Conservation (phyloP, 1,284 basidiomycete species). For the Ustilago crameri region DNA sequence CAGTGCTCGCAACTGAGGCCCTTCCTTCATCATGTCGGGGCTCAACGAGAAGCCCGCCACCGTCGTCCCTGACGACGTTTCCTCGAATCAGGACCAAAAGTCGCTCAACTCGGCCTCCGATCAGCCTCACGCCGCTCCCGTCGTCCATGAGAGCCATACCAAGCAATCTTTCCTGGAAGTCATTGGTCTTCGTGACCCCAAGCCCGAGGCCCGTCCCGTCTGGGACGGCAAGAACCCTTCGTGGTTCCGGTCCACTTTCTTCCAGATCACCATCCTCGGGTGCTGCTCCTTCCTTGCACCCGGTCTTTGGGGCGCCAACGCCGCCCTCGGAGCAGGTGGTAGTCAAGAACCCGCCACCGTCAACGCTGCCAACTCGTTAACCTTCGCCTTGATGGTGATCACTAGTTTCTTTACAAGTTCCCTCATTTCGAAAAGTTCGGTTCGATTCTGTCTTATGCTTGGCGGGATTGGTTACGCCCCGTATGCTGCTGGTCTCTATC, state of each 20-base stretch:
- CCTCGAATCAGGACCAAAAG: slow-evolving; percentile 24
- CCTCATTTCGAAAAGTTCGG: slow-evolving; percentile 56
- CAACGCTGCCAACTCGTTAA: slow-evolving; percentile 68
- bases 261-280: slow-evolving; percentile 66
- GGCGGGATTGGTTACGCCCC: slow-evolving; percentile 65
- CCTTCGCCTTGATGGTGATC: slow-evolving; percentile 68
- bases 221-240: slow-evolving; percentile 35
- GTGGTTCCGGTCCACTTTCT: slow-evolving; percentile 56
- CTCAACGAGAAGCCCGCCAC: slow-evolving; percentile 3
- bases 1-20: too few relatives aligned
- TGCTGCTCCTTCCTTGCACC: slow-evolving; percentile 67
- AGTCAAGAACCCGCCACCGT: slow-evolving; percentile 58
- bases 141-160: background rate
- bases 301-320: slow-evolving; percentile 67
- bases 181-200: slow-evolving; percentile 39
- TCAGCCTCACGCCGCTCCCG: background rate
- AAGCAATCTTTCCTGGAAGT: slow-evolving; percentile 29
- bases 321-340: slow-evolving; percentile 67
- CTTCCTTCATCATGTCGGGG: slow-evolving; percentile 9
- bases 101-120: slow-evolving; percentile 17
- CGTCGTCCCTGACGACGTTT: slow-evolving; percentile 7
- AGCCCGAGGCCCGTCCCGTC: slow-evolving; percentile 27
- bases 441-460: slow-evolving; percentile 62
- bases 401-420: slow-evolving; percentile 57
- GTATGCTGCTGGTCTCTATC: slow-evolving; percentile 67